Base-by-base conservation (phyloP, 352 stramenopile genomes). In the Thalassiosira ordinaria region DNA sequence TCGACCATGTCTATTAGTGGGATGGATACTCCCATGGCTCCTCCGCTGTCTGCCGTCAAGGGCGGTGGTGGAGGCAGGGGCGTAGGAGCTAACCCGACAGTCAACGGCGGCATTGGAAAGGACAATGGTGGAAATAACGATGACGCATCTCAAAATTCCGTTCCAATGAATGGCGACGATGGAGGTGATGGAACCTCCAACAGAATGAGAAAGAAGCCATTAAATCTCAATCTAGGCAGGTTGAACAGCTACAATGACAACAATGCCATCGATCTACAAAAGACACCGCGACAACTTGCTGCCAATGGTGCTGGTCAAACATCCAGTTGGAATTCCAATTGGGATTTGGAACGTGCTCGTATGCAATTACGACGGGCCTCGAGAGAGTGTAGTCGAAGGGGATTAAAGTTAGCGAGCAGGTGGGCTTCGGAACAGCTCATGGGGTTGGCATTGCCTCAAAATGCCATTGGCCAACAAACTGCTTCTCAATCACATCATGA, bases 351-450 rank as follows among this genome's bases (percentile, higher is more conserved):
- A n/a, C 41, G 80, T 18, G 76, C 89, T 2, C 63, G 75, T 35
- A 31, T 41, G 14, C 76, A 88, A 35, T 56, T 93, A 18, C 67
- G 85, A 52, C 44, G 67, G 35, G 86, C 86, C 0, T 75, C 76
- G 3, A 13, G 53, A 16, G 63, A 88, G 27, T 80, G 91, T 35
- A 65, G 57, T 26, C 72, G 88, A 31, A 64, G 78, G 14, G 78
- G 89, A 37, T 75, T 94, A n/a, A 94, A 93, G 68, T 44, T 93
- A 26, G 84, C 88, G 1, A 77, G 87, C 52, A 87, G 92, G 52
- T 95, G 89, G 89, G 88, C 91, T 13, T 84, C 84, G 3, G 89
- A 94, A 57, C 89, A 94, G 74, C 64, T 92, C n/a, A 71, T 88
- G 57, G 89, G 89, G 2, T 69, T 94, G 33, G 64, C 82, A 7